These are phyloP conservation scores for Cercophora sp. DNA, from an alignment of 495 filamentous ascomycete genomes.

Conservation along the genomic window DNA sequence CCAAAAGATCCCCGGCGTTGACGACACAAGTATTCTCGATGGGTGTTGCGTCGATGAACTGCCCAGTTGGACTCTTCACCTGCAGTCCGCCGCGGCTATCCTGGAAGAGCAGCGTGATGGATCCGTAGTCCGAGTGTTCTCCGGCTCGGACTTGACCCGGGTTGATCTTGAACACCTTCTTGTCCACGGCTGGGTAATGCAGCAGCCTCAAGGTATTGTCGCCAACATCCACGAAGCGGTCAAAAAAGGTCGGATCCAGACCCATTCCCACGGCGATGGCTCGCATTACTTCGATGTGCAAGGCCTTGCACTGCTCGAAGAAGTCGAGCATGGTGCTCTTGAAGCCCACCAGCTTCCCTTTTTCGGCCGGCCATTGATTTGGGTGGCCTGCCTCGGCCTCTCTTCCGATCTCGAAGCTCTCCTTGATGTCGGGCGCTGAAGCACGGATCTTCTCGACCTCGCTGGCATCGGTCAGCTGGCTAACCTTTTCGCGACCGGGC, in stretches of 20 bases:
- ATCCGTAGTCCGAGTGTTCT: conserved; percentile 86
- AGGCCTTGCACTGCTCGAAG: conserved; percentile 62
- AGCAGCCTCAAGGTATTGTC: conserved; percentile 88
- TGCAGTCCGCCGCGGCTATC: conserved; percentile 79
- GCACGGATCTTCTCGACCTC: conserved; percentile 58
- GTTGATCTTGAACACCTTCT: conserved; percentile 65
- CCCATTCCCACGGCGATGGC: conserved; percentile 84
- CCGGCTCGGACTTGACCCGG: conserved; percentile 76
- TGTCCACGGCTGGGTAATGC: conserved; percentile 74
- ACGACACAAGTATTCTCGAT: conserved; percentile 81
- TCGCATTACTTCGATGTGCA: conserved; percentile 80
- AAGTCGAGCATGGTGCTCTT: conserved; percentile 69
- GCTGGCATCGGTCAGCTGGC: conserved; percentile 49
- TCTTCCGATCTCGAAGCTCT: conserved; percentile 78
- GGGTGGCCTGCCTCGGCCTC: conserved; percentile 63
- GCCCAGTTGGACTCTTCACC: conserved; percentile 70
- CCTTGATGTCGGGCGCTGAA: conserved; percentile 72
- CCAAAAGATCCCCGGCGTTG: conserved; percentile 86
- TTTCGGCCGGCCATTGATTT: conserved; percentile 75
- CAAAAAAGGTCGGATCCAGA: conserved; percentile 71
- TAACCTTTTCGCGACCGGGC: conserved; percentile 74
- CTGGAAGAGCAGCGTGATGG: conserved; percentile 86
- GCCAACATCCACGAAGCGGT: conserved; percentile 63
- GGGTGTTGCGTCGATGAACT: conserved; percentile 78
- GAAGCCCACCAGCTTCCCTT: conserved; percentile 62